Conservation (phyloP, 2,329 filamentous ascomycete species). For the Eutypa lata region DNA sequence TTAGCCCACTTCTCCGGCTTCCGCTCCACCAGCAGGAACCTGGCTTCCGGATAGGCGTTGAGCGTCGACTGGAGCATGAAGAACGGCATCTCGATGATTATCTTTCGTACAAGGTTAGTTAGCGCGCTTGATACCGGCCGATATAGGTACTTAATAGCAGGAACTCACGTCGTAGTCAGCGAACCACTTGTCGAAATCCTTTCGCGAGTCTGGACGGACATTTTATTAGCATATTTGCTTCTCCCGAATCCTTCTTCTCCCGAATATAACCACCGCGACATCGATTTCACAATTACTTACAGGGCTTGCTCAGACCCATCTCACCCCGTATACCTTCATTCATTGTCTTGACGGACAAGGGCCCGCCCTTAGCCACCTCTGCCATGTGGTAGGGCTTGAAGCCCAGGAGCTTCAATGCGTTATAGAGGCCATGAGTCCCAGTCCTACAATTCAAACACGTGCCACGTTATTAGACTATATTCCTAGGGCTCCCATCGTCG, state of each 20-base stretch:
- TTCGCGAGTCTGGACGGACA: slow-evolving; percentile 21
- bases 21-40: slow-evolving; percentile 34
- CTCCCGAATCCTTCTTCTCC: no score
- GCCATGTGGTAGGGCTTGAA: slow-evolving; percentile 35
- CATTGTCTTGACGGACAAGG: slow-evolving; percentile 22
- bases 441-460: slow-evolving; percentile 19
- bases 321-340: slow-evolving; percentile 29
- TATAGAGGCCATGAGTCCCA: slow-evolving; percentile 33
- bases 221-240: slow-evolving; percentile 1
- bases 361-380: slow-evolving; percentile 23
- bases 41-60: slow-evolving; percentile 31
- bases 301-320: slow-evolving; percentile 25
- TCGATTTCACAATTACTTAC: slow-evolving; percentile 12
- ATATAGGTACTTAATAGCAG: neutral
- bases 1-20: slow-evolving; percentile 31
- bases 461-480: neutral
- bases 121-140: neutral
- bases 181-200: slow-evolving; percentile 39
- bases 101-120: slow-evolving; percentile 7
- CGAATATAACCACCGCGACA: neutral
- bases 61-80: slow-evolving; percentile 29
- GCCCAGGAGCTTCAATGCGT: slow-evolving; percentile 31
- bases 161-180: slow-evolving; percentile 33
- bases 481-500: neutral
- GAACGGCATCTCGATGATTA: slow-evolving; percentile 28